Conservation (phyloP, 257 asterid genomes). For the Coffea canephora region DNA sequence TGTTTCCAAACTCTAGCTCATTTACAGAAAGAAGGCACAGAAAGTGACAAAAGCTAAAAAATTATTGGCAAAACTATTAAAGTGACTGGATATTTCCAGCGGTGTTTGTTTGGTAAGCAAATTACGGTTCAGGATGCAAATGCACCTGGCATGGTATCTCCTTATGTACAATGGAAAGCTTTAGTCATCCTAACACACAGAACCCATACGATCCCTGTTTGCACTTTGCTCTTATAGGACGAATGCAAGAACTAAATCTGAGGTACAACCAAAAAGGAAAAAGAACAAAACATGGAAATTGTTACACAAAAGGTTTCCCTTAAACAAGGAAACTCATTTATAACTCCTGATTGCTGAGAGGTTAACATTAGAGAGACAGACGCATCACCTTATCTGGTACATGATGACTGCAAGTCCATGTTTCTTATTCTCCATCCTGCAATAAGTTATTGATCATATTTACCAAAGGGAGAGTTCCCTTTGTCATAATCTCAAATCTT, state of each 20-base stretch:
- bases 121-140: slow-evolving; percentile 8
- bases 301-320: neutral
- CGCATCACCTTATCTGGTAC: slow-evolving; percentile 9
- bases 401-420: slow-evolving; percentile 3
- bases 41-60: neutral
- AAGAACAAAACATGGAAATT: neutral
- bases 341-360: slow-evolving; percentile 5
- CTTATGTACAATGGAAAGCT: slow-evolving; percentile 15
- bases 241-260: neutral
- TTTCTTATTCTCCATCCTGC: slow-evolving; percentile 51
- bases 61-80: neutral
- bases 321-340: neutral
- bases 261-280: neutral
- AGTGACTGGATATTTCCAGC: neutral
- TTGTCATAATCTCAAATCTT: slow-evolving; percentile 86
- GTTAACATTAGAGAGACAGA: neutral
- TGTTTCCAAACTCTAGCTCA: neutral
- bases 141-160: slow-evolving; percentile 14
- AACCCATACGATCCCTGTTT: slow-evolving; percentile 3
- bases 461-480: slow-evolving; percentile 81
- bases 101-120: neutral
- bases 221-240: neutral
- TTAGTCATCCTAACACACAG: slow-evolving; percentile 6
- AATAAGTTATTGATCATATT: slow-evolving; percentile 74
- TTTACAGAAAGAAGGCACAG: neutral